Base-by-base conservation (phyloP, 2,329 filamentous ascomycete species). In the Tolypocladium cylindrosporum region DNA sequence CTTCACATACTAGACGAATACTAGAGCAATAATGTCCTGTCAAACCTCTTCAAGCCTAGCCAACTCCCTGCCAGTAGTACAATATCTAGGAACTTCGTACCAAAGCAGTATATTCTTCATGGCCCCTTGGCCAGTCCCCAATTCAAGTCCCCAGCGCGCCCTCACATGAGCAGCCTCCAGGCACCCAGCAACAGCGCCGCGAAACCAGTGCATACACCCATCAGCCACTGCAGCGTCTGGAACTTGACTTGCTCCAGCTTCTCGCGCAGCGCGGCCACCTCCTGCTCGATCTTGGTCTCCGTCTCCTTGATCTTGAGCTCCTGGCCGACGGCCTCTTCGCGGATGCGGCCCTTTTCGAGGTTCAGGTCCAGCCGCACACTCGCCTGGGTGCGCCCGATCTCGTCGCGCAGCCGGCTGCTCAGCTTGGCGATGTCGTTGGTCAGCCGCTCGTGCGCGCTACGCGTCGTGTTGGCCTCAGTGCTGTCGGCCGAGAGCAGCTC, bases 281-380 rank as follows among this genome's bases (percentile, higher is more conserved):
- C 94, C 76, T 97, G 93, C 78, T 99, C 94, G 68, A 99, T 97
- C 75, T 95, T 87, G 59, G 92, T 96, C 77, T 99, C 94, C 14
- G 94, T 97, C 81, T 99, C 94, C 78, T 96, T 97, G 68, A 99
- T 91, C 78, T 96, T 95, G 74, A 99, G 85, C 74, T 99, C 94
- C 76, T 97, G 94, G 59, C 89, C 88, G 64, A 96, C 95, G 21
- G 92, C 91, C 78, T 99, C 94, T 75, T 99, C 94, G 61, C 94
- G 81, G 65, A 97, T 99, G 61, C 94, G 83, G 16, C 94, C 94
- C 77, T 99, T 99, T 70, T 99, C 94, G 52, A 99, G 77, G 73
- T 97, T 99, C 61, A 99, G 77, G 73, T 99, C 94, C 52, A 99
- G 77, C 60, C 93, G 82, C 42, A 97, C 92, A 61, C 89, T 93